Percentiles rank a stretch among this genome's conserved stretches.
Evolutionary conservation across 2,329 filamentous ascomycete species (phyloP).

Genomic region (Rachicladosporium sp.): DNA sequence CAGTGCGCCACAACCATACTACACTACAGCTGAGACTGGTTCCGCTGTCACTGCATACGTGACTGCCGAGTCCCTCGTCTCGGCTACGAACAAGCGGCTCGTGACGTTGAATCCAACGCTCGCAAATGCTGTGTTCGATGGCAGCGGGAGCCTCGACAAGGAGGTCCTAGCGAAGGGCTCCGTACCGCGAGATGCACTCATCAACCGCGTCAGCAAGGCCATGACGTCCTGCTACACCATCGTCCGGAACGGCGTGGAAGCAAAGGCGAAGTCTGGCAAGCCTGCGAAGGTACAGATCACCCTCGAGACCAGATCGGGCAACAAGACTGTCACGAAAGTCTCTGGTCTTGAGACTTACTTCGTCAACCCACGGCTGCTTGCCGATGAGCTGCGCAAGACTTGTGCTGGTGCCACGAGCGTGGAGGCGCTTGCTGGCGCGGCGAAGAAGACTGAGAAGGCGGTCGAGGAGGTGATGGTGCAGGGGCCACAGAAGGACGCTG

Average conservation of each 20-base stretch:
- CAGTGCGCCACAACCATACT: conserved; percentile 36
- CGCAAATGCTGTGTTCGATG: conserved; percentile 48
- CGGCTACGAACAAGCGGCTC: conserved; percentile 47
- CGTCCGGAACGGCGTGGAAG: conserved; percentile 34
- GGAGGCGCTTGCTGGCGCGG: conserved; percentile 45
- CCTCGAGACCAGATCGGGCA: conserved; percentile 51
- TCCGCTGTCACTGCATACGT: conserved; percentile 46
- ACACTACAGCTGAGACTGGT: conserved; percentile 48
- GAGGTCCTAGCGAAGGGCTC: conserved; percentile 45
- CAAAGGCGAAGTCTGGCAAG: conserved; percentile 50
- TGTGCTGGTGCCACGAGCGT: conserved; percentile 58
- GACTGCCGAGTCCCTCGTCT: conserved; percentile 44
- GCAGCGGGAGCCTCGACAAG: conserved; percentile 40
- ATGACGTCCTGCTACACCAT: conserved; percentile 47
- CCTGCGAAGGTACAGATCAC: conserved; percentile 48
- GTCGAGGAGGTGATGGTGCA: conserved; percentile 57
- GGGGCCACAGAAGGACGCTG: conserved; percentile 50
- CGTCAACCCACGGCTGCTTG: conserved; percentile 46
- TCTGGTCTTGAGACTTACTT: conserved; percentile 50
- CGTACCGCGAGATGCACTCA: conserved; percentile 47
- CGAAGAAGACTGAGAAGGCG: conserved; percentile 48
- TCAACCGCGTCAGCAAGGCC: conserved; percentile 45
- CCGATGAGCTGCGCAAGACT: conserved; percentile 54
- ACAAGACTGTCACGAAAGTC: conserved; percentile 53
- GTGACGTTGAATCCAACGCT: conserved; percentile 51